phyloP scores from a whole-genome alignment of 2,329 filamentous ascomycete genomes.

The Hymenoscyphus occultus region DNA sequence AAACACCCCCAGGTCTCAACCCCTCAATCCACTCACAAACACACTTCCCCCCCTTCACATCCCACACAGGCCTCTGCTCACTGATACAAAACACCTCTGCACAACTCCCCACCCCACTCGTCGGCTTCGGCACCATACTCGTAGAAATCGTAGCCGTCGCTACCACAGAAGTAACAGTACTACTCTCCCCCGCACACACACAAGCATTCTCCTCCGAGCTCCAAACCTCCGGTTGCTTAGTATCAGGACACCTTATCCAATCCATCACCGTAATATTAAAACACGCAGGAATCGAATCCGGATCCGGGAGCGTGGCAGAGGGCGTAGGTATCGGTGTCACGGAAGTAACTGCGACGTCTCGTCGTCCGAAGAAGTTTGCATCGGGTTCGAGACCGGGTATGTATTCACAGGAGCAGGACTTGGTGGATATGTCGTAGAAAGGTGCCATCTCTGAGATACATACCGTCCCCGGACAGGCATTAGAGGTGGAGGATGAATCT shows the following conservation, averaged over 20 bases:
- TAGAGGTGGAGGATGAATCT: background rate
- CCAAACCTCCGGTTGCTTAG: background rate
- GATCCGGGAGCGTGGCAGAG: background rate
- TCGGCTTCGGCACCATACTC: background rate
- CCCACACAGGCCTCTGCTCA: conserved; percentile 6
- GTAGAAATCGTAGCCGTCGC: background rate
- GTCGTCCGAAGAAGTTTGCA: too few species aligned
- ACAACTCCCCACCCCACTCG: background rate
- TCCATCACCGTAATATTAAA: background rate
- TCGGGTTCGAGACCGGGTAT: background rate
- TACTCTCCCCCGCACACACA: conserved; percentile 16
- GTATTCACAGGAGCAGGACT: background rate
- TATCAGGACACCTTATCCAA: background rate
- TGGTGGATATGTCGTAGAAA: background rate
- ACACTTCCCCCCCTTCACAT: conserved; percentile 1
- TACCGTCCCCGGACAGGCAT: background rate
- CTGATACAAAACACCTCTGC: background rate
- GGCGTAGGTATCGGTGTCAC: background rate
- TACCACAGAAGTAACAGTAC: conserved; percentile 3
- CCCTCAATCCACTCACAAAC: conserved; percentile 12
- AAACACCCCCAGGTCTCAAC: conserved; percentile 2
- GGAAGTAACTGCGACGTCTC: background rate
- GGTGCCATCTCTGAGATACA: background rate
- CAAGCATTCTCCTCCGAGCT: background rate
- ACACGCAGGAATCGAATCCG: conserved; percentile 1